Evolutionary conservation across 2,329 filamentous ascomycete species (phyloP).

Genomic region (Fusarium denticulatum): DNA sequence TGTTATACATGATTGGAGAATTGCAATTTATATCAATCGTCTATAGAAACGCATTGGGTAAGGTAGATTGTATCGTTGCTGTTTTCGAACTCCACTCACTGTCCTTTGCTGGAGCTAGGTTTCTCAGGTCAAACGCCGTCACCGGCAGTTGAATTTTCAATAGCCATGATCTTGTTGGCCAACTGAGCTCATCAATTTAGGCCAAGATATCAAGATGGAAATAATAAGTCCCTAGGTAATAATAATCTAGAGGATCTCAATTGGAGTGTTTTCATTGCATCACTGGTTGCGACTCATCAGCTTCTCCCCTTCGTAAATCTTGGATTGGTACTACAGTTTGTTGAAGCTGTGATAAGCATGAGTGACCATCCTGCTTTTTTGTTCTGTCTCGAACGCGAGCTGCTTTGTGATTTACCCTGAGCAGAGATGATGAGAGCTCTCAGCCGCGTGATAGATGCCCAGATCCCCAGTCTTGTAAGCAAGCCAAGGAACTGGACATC

Average conservation of each 20-base stretch:
- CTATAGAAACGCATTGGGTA: not conserved
- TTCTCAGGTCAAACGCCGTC: not conserved
- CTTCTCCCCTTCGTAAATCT: not conserved
- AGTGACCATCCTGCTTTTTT: not conserved
- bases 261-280: not conserved
- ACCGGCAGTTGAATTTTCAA: slow-evolving; percentile 37
- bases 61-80: no score
- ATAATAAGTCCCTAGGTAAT: not conserved
- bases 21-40: not conserved
- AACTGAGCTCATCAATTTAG: not conserved
- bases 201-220: not conserved
- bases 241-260: not conserved
- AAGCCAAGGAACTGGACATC: not conserved
- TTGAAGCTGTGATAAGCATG: not conserved
- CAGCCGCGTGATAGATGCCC: not conserved
- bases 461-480: not conserved
- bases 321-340: not conserved
- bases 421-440: not conserved
- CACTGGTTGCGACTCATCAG: not conserved
- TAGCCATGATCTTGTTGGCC: slow-evolving; percentile 26
- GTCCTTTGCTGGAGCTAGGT: not conserved
- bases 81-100: not conserved
- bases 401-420: no score
- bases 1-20: not conserved
- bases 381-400: no score